These are phyloP conservation scores for Ceratobasidium sp. DNA, from an alignment of 1,284 basidiomycete species.

Conservation along the genomic window DNA sequence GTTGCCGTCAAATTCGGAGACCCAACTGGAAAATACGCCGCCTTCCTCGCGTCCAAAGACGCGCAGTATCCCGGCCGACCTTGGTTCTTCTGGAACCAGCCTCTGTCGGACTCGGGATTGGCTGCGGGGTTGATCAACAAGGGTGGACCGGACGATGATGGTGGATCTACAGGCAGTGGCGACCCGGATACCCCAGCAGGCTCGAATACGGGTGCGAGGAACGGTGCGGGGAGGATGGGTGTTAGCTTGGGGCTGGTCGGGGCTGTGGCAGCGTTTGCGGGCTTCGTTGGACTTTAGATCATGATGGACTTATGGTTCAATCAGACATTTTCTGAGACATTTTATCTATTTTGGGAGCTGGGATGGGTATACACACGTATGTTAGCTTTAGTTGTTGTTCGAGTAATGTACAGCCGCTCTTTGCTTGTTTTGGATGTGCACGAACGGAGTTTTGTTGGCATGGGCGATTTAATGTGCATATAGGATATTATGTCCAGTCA, in stretches of 20 bases:
- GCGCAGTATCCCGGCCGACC: constrained; percentile 51
- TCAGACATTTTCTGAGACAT: neutral
- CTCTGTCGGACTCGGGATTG: constrained; percentile 47
- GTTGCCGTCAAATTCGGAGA: constrained; percentile 49
- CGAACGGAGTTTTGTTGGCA: too few relatives aligned
- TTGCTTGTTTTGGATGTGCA: neutral
- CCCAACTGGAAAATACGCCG: constrained; percentile 49
- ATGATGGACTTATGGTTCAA: constrained; percentile 4
- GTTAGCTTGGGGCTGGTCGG: constrained; percentile 9
- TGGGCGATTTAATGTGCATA: too few relatives aligned
- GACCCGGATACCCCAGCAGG: constrained; percentile 10
- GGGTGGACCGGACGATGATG: constrained; percentile 18
- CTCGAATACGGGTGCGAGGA: constrained; percentile 8
- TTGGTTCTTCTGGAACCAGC: constrained; percentile 49
- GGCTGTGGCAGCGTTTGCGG: neutral
- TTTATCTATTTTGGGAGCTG: too few relatives aligned
- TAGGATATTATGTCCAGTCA: too few relatives aligned
- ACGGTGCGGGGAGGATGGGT: constrained; percentile 5
- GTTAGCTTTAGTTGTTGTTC: neutral
- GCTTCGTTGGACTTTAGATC: constrained; percentile 14
- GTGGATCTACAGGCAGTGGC: constrained; percentile 4
- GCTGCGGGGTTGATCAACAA: constrained; percentile 21
- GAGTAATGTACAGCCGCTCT: constrained; percentile 2
- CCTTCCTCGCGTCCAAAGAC: constrained; percentile 48
- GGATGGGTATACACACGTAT: neutral